These are phyloP conservation scores for Blastobotrys terrestris DNA, from an alignment of 805 yeast species.

Conservation along the genomic window DNA sequence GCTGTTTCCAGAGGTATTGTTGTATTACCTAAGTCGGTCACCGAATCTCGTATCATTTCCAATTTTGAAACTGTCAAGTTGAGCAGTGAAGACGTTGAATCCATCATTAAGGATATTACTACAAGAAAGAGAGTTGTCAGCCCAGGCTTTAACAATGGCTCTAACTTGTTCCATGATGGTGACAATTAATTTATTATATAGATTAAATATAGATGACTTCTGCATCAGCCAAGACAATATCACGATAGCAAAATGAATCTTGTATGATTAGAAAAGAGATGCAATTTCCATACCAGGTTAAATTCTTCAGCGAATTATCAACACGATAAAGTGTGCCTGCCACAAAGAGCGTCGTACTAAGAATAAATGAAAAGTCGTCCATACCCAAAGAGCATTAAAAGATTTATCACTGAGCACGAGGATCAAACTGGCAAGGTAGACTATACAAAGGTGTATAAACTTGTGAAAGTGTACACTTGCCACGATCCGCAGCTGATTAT, in stretches of 20 bases:
- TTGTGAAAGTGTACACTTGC: background rate
- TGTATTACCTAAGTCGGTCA: conserved; percentile 62
- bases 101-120: background rate
- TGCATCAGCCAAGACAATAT: too few relatives aligned
- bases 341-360: background rate
- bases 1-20: conserved; percentile 43
- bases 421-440: background rate
- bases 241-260: background rate
- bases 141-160: background rate
- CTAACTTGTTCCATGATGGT: background rate
- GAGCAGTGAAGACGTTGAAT: conserved; percentile 34
- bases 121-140: background rate
- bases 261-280: too few relatives aligned
- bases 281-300: too few relatives aligned
- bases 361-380: background rate
- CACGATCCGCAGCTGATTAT: background rate
- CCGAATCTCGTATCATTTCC: conserved; percentile 48
- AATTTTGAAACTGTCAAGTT: conserved; percentile 37
- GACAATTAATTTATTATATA: background rate
- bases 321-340: too few relatives aligned
- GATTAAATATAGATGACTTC: background rate
- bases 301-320: background rate
- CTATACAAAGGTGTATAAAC: background rate
- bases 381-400: background rate
- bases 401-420: background rate